phyloP scores from a whole-genome alignment of 2,329 filamentous ascomycete species.

The Penicillium sp. region DNA sequence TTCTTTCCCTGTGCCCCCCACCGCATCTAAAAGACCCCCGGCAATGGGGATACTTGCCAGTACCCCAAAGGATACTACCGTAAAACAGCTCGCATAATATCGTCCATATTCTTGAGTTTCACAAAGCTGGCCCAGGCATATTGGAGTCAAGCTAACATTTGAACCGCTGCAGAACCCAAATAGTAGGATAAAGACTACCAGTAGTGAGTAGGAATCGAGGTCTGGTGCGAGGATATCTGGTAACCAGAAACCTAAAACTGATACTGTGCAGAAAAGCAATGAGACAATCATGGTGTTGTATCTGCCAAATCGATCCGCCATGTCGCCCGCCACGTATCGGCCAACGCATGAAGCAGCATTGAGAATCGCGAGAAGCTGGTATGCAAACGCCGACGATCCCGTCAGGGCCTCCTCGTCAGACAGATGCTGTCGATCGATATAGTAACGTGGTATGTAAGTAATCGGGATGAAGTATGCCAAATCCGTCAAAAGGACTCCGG shows the following conservation, averaged over 20 bases:
- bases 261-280: slow-evolving; percentile 52
- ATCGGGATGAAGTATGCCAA: not conserved
- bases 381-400: slow-evolving; percentile 20
- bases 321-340: slow-evolving; percentile 68
- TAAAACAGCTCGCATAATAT: not conserved
- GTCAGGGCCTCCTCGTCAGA: not conserved
- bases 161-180: not conserved
- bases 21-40: not conserved
- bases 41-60: not conserved
- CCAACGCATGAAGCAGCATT: slow-evolving; percentile 50
- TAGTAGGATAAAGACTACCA: not conserved
- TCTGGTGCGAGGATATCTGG: not conserved
- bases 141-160: not conserved
- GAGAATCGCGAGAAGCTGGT: slow-evolving; percentile 3
- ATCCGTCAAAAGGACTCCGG: not conserved
- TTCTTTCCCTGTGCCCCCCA: not conserved
- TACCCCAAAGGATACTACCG: not conserved
- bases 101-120: not conserved
- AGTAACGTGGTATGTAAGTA: not conserved
- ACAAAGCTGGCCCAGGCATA: not conserved
- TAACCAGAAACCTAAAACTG: not conserved
- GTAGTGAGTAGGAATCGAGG: not conserved
- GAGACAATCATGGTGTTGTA: slow-evolving; percentile 74
- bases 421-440: not conserved
- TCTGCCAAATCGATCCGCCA: slow-evolving; percentile 70